Base-by-base conservation (phyloP, 805 yeast species). In the Sugiyamaella floridensis region DNA sequence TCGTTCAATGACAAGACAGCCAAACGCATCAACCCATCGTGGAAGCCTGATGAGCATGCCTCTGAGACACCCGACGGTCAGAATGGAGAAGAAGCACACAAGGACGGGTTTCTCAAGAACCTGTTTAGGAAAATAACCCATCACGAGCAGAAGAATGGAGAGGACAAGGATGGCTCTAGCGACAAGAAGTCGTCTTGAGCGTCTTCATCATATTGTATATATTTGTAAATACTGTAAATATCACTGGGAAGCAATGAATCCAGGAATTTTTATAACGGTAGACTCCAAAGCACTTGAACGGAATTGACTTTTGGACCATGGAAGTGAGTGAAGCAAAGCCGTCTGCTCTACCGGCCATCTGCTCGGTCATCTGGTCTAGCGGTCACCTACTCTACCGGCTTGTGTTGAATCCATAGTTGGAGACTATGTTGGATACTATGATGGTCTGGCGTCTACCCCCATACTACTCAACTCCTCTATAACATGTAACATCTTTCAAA, bases 1-100 rank as follows among this genome's bases (percentile, higher is more conserved):
- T 85, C 95, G 1, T 78, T 85, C 47, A 81, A 86, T 54, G 99
- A 93, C 67, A 74, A 75, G 43, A 77, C 75, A 20, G 99, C 99
- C 2, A 85, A 78, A 60, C 75, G 95, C 58, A 73, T 83, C 11
- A 82, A 45, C 29, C 49, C 44, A 26, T 29, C 44, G 16, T 32
- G 37, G 37, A 32, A 32, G 32, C 29, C 55, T 8, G 50, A 45
- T 14, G 26, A n/a, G n/a, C 46, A 45, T 29, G 37, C 47, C 5
- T 44, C 45, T 28, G 46, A 20, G 45, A 44, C n/a, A 40, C 19
- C 42, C 19, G 20, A 12, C 40, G 26, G 26, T 26, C 34, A 45
- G 49, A 18, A 37, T 10, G 22, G 41, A 47, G 40, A 29, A 16
- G 48, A 48, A 41, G 20, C 28, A 16, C 48, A 52, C 41, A 55